A percentile compares a stretch with the other conserved stretches of the same genome.
phyloP scores from a whole-genome alignment of 495 filamentous ascomycete genomes.

The Clavariopsis aquatica region DNA sequence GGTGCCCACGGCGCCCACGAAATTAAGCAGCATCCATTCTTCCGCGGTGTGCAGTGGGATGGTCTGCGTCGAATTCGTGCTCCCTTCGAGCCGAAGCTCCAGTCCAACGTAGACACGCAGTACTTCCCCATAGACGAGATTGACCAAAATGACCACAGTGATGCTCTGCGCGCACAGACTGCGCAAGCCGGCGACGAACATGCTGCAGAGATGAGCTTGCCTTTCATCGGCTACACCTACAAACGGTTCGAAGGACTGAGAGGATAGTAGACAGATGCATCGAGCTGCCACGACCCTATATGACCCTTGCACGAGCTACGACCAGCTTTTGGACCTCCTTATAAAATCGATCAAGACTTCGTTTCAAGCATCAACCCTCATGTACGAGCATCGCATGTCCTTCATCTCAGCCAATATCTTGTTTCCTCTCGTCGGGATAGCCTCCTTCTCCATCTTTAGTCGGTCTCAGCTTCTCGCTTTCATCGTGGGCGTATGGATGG shows the following conservation, averaged over 20 bases:
- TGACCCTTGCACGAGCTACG: slow-evolving; percentile 5
- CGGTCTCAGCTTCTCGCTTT: background rate
- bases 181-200: slow-evolving; percentile 60
- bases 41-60: slow-evolving; percentile 93
- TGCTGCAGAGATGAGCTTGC: slow-evolving; percentile 83
- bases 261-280: slow-evolving; percentile 35
- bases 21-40: slow-evolving; percentile 92
- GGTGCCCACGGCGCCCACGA: slow-evolving; percentile 76
- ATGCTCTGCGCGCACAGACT: slow-evolving; percentile 67
- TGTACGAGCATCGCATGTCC: slow-evolving; percentile 4
- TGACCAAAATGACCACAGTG: slow-evolving; percentile 82
- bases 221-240: slow-evolving; percentile 98
- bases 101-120: slow-evolving; percentile 90
- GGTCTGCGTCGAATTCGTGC: slow-evolving; percentile 87
- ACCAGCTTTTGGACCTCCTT: slow-evolving; percentile 7
- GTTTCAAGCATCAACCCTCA: slow-evolving; percentile 9
- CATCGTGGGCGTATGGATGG: background rate
- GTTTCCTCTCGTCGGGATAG: slow-evolving; percentile 6
- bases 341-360: slow-evolving; percentile 19
- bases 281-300: background rate
- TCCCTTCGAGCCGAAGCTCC: slow-evolving; percentile 90
- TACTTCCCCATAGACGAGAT: slow-evolving; percentile 99
- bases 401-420: slow-evolving; percentile 3
- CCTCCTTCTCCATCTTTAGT: background rate
- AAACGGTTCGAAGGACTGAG: slow-evolving; percentile 91